Base-by-base conservation (phyloP, 1,284 basidiomycete genomes). In the Sutorius eximius region DNA sequence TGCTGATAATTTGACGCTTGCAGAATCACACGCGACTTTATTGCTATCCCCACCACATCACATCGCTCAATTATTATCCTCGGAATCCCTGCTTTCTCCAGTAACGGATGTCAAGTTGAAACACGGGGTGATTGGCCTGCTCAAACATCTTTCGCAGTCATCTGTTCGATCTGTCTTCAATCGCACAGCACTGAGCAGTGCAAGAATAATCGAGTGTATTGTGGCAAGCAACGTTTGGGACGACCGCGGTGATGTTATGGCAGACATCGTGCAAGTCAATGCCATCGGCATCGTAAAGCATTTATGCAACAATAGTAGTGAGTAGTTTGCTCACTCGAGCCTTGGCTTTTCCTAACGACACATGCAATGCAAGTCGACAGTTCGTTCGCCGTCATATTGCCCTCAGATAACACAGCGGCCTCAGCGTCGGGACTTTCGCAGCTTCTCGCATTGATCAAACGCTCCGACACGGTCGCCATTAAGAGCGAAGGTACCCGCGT, bases 271-370 rank as follows among this genome's bases (percentile, higher is more conserved):
- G 0, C 96, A 98, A 72, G 80, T 94, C 27, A 87, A 86, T 45
- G 91, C 92, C 0, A 89, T 98, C 42, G 93, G 92, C 0, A 79
- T 95, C 16, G 81, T 91, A 30, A 98, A 98, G 73, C 91, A 97
- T 66, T 78, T 98, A 53, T 93, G 90, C 68, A 85, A 82, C 56
- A 81, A 81, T 36, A 86, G 83, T 64, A 76, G 93, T 94, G 65
- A 64, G 83, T 38, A 5, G 13, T 37, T 62, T 63, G n/a, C 43
- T 48, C 20, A 18, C 22, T 13, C 11, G 10, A 16, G 22, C 22
- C 41, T 49, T 45, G 9, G 9, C 9, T 20, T 43, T 61, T 45
- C 13, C 45, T 61, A 20, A 65, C 33, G 22, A 47, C 30, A 40
- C 42, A 40, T 55, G 58, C 58, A 33, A 55, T 27, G 49, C 45